Base-by-base conservation (phyloP, 108 stramenopile genomes). In the Cyclotella atomus region DNA sequence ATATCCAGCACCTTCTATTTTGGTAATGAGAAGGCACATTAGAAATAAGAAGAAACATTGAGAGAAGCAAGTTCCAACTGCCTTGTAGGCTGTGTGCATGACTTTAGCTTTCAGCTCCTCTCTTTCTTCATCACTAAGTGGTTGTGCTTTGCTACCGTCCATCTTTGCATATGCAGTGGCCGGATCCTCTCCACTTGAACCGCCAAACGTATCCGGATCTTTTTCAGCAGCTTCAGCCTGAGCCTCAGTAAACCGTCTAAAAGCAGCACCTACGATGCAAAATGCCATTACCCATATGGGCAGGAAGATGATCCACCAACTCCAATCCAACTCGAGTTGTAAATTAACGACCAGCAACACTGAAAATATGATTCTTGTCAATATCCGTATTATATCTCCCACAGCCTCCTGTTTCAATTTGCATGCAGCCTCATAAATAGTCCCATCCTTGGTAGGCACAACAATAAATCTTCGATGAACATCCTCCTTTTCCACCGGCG, bases 251-350 rank as follows among this genome's bases (percentile, higher is more conserved):
- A 91, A 91, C 49, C 81, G 62, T 23, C 82, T 79, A 59, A 87
- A 90, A 35, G 90, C 87, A 1, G 77, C 57, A 45, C 68, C 83
- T 34, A 91, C 87, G 41, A 93, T 73, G 33, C 83, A 68, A 28
- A 75, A 32, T 0, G 83, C 66, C 81, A 88, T 75, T 17, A 81
- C 34, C 72, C 87, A 94, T 50, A 96, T 83, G 1, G 95, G 95
- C 21, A 77, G 32, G 78, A 96, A 96, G 25, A 94, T 68, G 9
- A 91, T 34, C 95, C 95, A 96, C 93, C 93, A 96, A 70, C 80
- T 94, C 89, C 85, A 91, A 30, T 83, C 83, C 6, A 82, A 7
- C 10, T 64, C 65, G 23, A 65, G 28, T 59, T 92, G 90, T n/a
- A 94, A 68, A 60, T 93, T 89, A 15, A 86, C 6, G 29, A 93